Base-by-base conservation (phyloP, 352 stramenopile genomes). In the Globisporangium irregulare region DNA sequence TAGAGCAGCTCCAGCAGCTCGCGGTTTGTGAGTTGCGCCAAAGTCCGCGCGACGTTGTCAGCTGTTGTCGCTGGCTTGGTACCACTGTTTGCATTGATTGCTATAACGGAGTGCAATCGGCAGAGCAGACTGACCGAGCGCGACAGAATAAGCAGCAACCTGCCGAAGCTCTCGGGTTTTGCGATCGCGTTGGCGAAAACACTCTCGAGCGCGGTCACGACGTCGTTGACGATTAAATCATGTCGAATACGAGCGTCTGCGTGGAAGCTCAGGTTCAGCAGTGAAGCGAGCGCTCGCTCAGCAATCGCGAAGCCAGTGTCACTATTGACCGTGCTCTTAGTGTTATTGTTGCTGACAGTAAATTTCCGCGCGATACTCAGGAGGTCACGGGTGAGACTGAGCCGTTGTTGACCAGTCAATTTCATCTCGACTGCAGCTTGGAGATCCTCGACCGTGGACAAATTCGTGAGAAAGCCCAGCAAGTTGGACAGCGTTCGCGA, bases 181-280 rank as follows among this genome's bases (percentile, higher is more conserved):
- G 48, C 48, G 10, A 12, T 75, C 25, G 64, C 32, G 27, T 60
- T 60, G 2, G 24, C 53, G 15, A 88, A 62, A 8, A 86, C 70
- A 1, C 56, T 59, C 8, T 76, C 64, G 6, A 83, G 36, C 1
- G 53, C 57, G 0, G 58, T 36, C 1, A 84, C 20, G 2, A 68
- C 55, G 14, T 66, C 41, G 6, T 76, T 70, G 15, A 73, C 46
- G 0, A 82, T 3, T n/a, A 93, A 48, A 27, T 82, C 77, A 0
- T 34, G 46, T 9, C 82, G 73, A 8, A 88, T 64, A 27, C 41
- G 62, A 4, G 82, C 83, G 3, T 65, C 64, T 12, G 75, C 53
- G n/a, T 69, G 48, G 50, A 87, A 82, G 1, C 81, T 86, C 41
- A 94, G 61, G 38, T 94, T 94, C 27, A 94, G 65, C n/a, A 94